These are phyloP conservation scores for Nannochloropsis gaditana DNA, from an alignment of 108 stramenopile genomes.

Conservation along the genomic window DNA sequence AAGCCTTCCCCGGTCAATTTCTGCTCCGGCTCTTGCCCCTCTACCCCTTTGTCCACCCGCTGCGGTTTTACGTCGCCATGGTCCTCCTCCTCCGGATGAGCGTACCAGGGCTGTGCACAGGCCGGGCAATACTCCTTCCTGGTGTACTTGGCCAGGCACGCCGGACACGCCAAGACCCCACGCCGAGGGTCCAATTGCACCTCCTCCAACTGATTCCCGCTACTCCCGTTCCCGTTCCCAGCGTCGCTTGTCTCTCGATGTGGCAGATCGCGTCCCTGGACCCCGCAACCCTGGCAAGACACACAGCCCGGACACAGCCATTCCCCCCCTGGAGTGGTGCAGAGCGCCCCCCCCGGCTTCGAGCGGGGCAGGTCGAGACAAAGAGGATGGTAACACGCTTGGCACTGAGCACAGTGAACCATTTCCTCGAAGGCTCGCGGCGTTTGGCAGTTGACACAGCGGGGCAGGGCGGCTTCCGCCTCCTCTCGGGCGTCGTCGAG, in stretches of 20 bases:
- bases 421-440: background rate
- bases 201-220: conserved; percentile 1
- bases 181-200: background rate
- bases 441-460: background rate
- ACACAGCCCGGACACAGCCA: background rate
- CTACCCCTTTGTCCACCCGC: background rate
- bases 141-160: conserved; percentile 57
- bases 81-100: conserved; percentile 57
- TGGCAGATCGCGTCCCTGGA: background rate
- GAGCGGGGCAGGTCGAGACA: background rate
- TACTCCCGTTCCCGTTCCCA: background rate
- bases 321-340: background rate
- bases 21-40: background rate
- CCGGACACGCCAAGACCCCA: conserved; percentile 45
- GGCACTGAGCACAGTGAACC: background rate
- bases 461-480: background rate
- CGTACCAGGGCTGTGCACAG: conserved; percentile 63
- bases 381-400: background rate
- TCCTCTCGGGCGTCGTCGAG: background rate
- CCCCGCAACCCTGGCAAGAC: background rate
- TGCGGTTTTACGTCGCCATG: background rate
- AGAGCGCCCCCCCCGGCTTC: background rate
- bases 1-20: background rate
- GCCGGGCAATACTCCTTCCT: conserved; percentile 57
- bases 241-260: background rate